Evolutionary conservation across 2,329 filamentous ascomycete genomes (phyloP), one percentile per base, ranked within the genome.

Genomic region (Amesomyces nigricolor): DNA sequence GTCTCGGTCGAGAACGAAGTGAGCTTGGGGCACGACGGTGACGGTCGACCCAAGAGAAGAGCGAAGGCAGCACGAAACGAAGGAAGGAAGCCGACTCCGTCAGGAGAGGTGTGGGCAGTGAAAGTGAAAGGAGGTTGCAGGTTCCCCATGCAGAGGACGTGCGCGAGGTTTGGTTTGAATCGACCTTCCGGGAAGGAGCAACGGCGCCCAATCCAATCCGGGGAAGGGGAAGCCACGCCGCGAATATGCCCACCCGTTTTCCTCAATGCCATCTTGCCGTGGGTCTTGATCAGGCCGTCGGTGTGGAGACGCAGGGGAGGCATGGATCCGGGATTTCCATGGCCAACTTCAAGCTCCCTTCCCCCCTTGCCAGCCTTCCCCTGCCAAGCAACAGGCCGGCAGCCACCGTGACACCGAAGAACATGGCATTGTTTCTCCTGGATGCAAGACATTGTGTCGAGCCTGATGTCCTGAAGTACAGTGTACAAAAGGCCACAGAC

Each of bases 151-250:
- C 45, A 16, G 52, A 47, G 52, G 45, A 38, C 48, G 52, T 45
- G 40, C 16, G 44, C 29, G 45, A 59, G 17, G 57, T 59, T 58
- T 57, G 56, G 57, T 48, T 47, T 35, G 13, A 13, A 17, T 26
- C 22, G 22, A 26, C 22, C 22, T 26, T 26, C 5, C 5, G 19
- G 53, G 51, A 22, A 43, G 47, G 48, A 39, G 43, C 51, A 16
- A 30, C 38, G 45, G 32, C 10, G 45, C 44, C 57, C 54, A 57
- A 57, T 59, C 22, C 51, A 57, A 53, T 53, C 58, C 17, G 58
- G 54, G 58, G 54, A 51, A 55, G 26, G 48, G 38, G 29, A 26
- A 49, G 40, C 30, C 30, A 43, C 19, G n/a, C n/a, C 14, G 13
- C 38, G 35, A 17, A 16, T 13, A 26, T 48, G 39, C 46, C 54